phyloP scores from a whole-genome alignment of 768 basidiomycete genomes.

The Russula emetica region DNA sequence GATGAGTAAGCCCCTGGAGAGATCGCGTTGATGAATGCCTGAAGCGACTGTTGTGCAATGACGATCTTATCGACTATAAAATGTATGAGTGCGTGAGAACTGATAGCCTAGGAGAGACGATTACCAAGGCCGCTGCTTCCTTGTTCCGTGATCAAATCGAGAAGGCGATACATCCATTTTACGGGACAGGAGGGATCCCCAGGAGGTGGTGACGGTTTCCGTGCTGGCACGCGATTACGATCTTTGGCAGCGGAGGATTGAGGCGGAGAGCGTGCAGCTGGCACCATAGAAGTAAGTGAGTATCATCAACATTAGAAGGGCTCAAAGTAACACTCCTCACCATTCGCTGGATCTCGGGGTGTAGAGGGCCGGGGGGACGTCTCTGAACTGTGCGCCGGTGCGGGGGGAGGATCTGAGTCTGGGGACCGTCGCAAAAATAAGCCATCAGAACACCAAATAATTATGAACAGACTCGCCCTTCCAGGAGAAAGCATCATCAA shows the following conservation, averaged over 20 bases:
- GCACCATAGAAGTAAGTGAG: not conserved
- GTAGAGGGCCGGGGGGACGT: not conserved
- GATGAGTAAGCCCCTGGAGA: conserved; percentile 50
- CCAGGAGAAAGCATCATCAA: not conserved
- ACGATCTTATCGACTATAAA: conserved; percentile 56
- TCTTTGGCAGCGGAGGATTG: not conserved
- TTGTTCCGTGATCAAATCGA: conserved; percentile 51
- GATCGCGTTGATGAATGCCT: conserved; percentile 45
- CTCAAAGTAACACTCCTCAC: not conserved
- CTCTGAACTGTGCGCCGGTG: not conserved
- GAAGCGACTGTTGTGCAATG: conserved; percentile 50
- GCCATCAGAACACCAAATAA: not conserved
- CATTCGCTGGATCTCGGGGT: not conserved
- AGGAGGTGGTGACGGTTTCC: not conserved
- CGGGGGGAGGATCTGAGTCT: not conserved
- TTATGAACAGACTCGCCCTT: not conserved
- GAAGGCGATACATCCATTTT: conserved; percentile 48
- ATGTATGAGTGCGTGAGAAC: not conserved
- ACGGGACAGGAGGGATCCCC: conserved; percentile 30
- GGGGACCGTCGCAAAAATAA: not conserved
- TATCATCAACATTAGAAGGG: not conserved
- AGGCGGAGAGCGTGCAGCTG: not conserved
- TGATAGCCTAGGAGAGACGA: conserved; percentile 5
- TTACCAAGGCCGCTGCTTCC: conserved; percentile 51
- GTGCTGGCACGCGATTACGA: not conserved